A percentile compares a stretch with the other conserved stretches of the same genome.
phyloP scores from a whole-genome alignment of 805 yeast genomes.

The Wickerhamiella brachini region DNA sequence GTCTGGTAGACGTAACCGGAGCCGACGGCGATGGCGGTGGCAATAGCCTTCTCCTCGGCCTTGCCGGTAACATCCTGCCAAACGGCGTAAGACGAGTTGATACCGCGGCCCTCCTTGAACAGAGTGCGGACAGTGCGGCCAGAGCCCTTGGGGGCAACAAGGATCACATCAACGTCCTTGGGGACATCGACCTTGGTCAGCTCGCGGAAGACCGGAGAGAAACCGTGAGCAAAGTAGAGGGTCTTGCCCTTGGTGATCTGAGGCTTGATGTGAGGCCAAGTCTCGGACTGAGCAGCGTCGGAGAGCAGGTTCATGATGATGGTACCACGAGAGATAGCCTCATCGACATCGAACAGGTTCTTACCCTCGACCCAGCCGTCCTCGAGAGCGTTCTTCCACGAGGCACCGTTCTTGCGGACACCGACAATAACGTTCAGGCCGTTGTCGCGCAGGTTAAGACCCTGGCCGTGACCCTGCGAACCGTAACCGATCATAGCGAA shows the following conservation, averaged over 20 bases:
- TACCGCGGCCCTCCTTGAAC: constrained; percentile 99
- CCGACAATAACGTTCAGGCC: constrained; percentile 96
- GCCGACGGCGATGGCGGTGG: constrained; percentile 97
- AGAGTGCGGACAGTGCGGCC: constrained; percentile 99
- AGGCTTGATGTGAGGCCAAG: constrained; percentile 82
- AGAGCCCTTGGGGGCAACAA: constrained; percentile 99
- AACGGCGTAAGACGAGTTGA: constrained; percentile 98
- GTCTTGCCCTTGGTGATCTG: constrained; percentile 94
- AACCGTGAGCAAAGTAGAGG: constrained; percentile 97
- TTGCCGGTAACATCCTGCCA: constrained; percentile 99
- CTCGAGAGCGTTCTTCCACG: constrained; percentile 98
- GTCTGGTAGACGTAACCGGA: constrained; percentile 99
- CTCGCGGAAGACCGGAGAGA: constrained; percentile 97
- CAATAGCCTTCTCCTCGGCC: constrained; percentile 98
- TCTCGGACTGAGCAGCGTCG: constrained; percentile 99
- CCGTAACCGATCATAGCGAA: constrained; percentile 98
- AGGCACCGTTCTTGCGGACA: constrained; percentile 97
- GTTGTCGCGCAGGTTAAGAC: constrained; percentile 97
- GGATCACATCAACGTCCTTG: constrained; percentile 84
- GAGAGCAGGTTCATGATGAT: constrained; percentile 94
- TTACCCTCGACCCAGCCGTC: constrained; percentile 99
- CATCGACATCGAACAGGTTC: constrained; percentile 87
- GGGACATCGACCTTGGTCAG: constrained; percentile 96
- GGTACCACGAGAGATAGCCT: constrained; percentile 88
- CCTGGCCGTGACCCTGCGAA: constrained; percentile 99